Evolutionary conservation across 2,329 filamentous ascomycete genomes (phyloP).

Genomic region (Apiospora koreana): DNA sequence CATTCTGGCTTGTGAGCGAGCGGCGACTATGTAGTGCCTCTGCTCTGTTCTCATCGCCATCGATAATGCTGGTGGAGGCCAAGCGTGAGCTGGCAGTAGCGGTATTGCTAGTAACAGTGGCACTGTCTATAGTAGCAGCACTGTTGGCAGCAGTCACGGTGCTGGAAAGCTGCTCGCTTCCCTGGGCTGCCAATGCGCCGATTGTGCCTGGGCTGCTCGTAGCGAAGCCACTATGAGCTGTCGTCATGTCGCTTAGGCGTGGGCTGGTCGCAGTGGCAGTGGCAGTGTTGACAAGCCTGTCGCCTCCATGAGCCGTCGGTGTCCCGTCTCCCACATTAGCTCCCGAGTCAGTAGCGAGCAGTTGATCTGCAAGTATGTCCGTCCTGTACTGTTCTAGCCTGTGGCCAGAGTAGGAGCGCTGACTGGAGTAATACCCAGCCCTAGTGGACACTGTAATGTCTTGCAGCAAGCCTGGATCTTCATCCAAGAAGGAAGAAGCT

Average conservation of each 20-base stretch:
- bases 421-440: not conserved
- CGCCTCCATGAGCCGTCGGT: not conserved
- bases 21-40: not conserved
- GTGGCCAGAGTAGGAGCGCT: not conserved
- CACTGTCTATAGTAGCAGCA: not conserved
- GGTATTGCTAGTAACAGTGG: not conserved
- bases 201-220: not conserved
- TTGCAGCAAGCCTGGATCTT: conserved; percentile 40
- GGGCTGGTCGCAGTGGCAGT: not conserved
- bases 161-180: not conserved
- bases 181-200: not conserved
- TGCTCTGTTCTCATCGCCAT: not conserved
- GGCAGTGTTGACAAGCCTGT: not conserved
- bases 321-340: not conserved
- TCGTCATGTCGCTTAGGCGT: not conserved
- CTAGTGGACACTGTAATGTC: conserved; percentile 23
- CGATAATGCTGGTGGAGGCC: not conserved
- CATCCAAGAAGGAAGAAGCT: conserved; percentile 44
- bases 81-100: not conserved
- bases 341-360: not conserved
- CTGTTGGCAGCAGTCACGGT: not conserved
- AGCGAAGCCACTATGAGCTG: not conserved
- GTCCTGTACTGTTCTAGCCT: not conserved
- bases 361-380: not conserved
- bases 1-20: not conserved